Evolutionary conservation across 495 filamentous ascomycete species (phyloP).

Genomic region (Penicillium salamii): DNA sequence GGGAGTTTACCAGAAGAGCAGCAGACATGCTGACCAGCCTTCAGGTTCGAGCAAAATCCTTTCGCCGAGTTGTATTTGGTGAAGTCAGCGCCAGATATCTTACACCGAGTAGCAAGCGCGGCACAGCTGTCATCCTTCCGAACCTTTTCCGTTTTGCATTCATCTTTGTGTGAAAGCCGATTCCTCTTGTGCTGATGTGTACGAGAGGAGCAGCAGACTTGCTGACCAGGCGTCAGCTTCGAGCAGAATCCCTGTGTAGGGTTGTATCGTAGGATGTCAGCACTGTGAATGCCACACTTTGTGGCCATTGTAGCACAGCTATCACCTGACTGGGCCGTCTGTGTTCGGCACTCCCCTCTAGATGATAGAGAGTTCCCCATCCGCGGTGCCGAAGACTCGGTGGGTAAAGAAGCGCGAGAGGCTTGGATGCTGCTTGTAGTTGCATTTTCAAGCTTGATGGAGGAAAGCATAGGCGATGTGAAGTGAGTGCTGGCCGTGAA

Average conservation of each 20-base stretch:
- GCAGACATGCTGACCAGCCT: conserved; percentile 41
- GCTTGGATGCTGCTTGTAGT: not conserved
- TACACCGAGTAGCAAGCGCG: conserved; percentile 20
- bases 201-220: conserved; percentile 49
- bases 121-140: not conserved
- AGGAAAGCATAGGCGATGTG: not conserved
- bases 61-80: conserved; percentile 35
- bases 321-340: not conserved
- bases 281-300: conserved; percentile 36
- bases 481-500: not conserved
- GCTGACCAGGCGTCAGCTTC: conserved; percentile 27
- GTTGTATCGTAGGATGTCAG: conserved; percentile 41
- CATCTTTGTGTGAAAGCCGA: not conserved
- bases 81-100: conserved; percentile 35
- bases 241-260: conserved; percentile 30
- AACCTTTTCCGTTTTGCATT: not conserved
- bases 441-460: not conserved
- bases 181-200: conserved; percentile 11
- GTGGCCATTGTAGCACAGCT: not conserved
- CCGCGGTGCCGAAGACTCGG: not conserved
- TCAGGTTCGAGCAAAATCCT: conserved; percentile 34
- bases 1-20: conserved; percentile 40
- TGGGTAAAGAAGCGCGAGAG: not conserved
- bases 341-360: not conserved
- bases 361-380: not conserved